These are phyloP conservation scores for Aureobasidium leucospermi DNA, from an alignment of 2,329 filamentous ascomycete genomes.

Conservation along the genomic window DNA sequence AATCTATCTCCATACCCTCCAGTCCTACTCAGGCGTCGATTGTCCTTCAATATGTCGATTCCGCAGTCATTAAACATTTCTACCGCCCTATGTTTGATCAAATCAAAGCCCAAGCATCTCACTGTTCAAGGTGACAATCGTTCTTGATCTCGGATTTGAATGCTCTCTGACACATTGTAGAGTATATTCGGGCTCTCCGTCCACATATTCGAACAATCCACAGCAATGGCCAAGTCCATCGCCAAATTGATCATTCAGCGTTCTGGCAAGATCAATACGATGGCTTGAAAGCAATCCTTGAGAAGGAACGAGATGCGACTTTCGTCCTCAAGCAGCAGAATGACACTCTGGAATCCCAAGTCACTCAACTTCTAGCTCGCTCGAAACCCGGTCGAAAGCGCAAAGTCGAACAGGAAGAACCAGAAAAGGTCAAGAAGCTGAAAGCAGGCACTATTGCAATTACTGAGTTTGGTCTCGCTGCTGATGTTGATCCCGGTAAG, in stretches of 20 bases:
- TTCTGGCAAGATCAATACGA: slow-evolving; percentile 2
- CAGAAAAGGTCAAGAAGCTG: neutral
- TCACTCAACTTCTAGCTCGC: neutral
- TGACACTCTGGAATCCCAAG: neutral
- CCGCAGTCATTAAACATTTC: slow-evolving; percentile 17
- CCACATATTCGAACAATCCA: slow-evolving; percentile 27
- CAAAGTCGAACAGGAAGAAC: neutral
- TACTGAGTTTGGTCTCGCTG: neutral
- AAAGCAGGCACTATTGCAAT: neutral
- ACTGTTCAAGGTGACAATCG: slow-evolving; percentile 23
- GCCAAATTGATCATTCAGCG: neutral
- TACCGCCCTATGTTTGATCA: slow-evolving; percentile 25
- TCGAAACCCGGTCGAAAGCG: neutral
- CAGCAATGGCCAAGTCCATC: neutral
- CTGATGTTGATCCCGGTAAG: neutral
- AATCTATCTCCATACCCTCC: too few relatives aligned
- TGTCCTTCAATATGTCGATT: neutral
- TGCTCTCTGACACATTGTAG: slow-evolving; percentile 12
- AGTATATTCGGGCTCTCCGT: slow-evolving; percentile 9
- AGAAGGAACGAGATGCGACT: neutral
- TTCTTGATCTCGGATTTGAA: neutral
- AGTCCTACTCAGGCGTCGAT: too few relatives aligned
- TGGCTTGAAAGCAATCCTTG: slow-evolving; percentile 21
- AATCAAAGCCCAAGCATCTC: slow-evolving; percentile 30
- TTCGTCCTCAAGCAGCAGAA: slow-evolving; percentile 1